Base-by-base conservation (phyloP, 768 basidiomycete species). In the Strobilomyces echinocephalus region DNA sequence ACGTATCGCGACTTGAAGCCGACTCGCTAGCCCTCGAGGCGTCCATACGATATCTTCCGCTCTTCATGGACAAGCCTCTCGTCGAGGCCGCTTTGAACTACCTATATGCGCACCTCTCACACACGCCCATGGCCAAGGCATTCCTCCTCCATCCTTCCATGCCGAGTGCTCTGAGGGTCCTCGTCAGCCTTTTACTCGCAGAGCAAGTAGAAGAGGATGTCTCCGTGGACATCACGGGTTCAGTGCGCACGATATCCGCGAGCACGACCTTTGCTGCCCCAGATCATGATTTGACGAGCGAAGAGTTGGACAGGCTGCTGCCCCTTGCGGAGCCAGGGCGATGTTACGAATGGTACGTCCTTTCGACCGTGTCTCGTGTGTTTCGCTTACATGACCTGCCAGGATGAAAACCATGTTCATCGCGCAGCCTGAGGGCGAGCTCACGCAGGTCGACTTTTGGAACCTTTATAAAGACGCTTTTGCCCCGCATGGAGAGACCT, bases 371-470 rank as follows among this genome's bases (percentile, higher is more conserved):
- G 8, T 31, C 41, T 34, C 20, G 28, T 42, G 15, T 42, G 16
- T 46, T 65, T 5, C 38, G 5, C 28, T 68, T 40, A 69, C 28
- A n/a, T 44, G 7, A 28, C 44, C 7, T 39, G 33, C 18, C 63
- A 94, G 95, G 95, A 95, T 99, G 89, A 85, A 83, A 64, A 71
- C 78, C n/a, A 88, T 91, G 78, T 97, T 95, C 62, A 77, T 87
- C 15, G 75, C 84, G 16, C 85, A 85, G 55, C 69, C 84, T 2
- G 84, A 87, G 4, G 83, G 87, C 5, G 89, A 94, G 63, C 74
- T 97, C 43, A 93, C 91, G 1, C 97, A 98, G 69, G 92, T 95
- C 33, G 86, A 91, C 51, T 91, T 99, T 63, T 99, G 95, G 95
- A 91, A 83, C 52, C 78, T 94, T 12, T 99, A 99, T 72, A 86